Conservation (phyloP, 176 grass and related monocot genomes). For the Avena insularis region DNA sequence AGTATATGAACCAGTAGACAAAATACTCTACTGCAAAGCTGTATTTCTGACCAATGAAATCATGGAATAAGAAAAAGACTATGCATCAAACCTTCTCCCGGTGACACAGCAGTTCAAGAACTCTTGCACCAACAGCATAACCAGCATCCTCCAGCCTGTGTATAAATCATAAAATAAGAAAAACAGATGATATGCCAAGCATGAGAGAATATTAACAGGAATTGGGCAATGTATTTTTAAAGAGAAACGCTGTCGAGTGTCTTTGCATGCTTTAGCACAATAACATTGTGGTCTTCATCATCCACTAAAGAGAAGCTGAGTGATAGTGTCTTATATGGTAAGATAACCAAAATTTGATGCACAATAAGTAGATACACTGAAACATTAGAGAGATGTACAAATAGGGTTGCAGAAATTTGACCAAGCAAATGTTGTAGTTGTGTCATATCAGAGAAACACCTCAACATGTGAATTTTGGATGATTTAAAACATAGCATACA, state of each 20-base stretch:
- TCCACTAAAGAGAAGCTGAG: constrained; percentile 1
- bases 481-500: neutral
- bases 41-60: neutral
- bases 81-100: constrained; percentile 75
- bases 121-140: constrained; percentile 94
- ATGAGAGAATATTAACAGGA: constrained; percentile 12
- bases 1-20: constrained; percentile 4
- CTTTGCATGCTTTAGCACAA: constrained; percentile 24
- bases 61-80: constrained; percentile 1
- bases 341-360: neutral
- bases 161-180: constrained; percentile 37
- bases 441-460: neutral
- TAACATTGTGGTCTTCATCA: constrained; percentile 6
- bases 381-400: neutral
- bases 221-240: constrained; percentile 4
- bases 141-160: constrained; percentile 92
- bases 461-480: constrained; percentile 31
- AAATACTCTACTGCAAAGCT: neutral
- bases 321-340: neutral
- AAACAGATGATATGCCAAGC: constrained; percentile 15
- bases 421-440: constrained; percentile 26
- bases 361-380: neutral
- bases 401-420: constrained; percentile 7
- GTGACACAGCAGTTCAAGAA: constrained; percentile 96
- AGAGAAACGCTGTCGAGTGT: constrained; percentile 20